A percentile compares a stretch with the other conserved stretches of the same genome.
Evolutionary conservation across 129 eudicot species (phyloP).

Genomic region (Erigeron canadensis): DNA sequence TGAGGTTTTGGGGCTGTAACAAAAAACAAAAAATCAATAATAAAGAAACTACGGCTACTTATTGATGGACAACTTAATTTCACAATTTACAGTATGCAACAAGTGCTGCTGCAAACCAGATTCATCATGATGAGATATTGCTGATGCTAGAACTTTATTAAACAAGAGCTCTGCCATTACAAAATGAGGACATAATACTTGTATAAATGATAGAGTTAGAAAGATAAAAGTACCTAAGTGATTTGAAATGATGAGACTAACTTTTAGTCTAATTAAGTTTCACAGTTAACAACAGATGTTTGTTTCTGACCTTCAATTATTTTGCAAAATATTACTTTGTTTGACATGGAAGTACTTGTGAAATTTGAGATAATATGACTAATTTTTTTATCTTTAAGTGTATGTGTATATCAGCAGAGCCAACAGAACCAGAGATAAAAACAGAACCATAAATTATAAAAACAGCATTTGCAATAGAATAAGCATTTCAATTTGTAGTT

Average conservation of each 20-base stretch:
- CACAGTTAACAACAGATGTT: not conserved
- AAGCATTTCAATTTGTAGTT: not conserved
- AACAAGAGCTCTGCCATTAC: not conserved
- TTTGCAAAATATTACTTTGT: not conserved
- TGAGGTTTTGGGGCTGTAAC: conserved; percentile 75
- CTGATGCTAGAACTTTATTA: not conserved
- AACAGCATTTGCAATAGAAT: not conserved
- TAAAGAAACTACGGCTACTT: not conserved
- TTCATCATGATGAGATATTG: not conserved
- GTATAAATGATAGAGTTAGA: not conserved
- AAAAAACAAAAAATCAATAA: not conserved
- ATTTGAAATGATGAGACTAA: not conserved
- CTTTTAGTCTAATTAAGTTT: not conserved
- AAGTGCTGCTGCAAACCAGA: not conserved
- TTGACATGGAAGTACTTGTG: not conserved
- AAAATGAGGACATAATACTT: not conserved
- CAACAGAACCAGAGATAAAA: not conserved
- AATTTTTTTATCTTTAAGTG: not conserved
- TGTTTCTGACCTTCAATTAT: not conserved
- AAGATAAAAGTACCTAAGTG: not conserved
- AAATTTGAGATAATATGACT: not conserved
- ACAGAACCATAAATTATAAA: not conserved
- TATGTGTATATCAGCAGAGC: not conserved
- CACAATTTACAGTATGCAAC: not conserved
- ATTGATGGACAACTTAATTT: conserved; percentile 2